Evolutionary conservation across 139 green algal species (phyloP), one percentile per base, ranked within the genome.

Genomic region (Zygnema cylindricum): DNA sequence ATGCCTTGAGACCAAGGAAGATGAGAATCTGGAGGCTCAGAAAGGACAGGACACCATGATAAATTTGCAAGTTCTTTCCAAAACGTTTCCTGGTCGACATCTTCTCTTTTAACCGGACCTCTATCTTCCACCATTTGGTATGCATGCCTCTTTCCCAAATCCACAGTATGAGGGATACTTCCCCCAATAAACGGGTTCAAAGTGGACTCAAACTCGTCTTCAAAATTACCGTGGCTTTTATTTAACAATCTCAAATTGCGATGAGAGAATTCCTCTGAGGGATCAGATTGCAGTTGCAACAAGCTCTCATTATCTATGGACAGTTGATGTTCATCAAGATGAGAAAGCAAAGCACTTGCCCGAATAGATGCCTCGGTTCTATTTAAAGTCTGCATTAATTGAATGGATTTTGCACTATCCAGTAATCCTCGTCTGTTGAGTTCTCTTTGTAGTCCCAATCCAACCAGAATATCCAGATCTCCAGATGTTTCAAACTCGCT

Each of bases 31-130:
- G 94, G 94, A 30, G 88, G 63, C 32, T 79, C 71, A 41, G 21
- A 33, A 77, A 95, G 36, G 76, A 96, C 92, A 42, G 93, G 93
- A 85, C 93, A 96, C 94, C 94, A 96, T 0, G 76, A 42, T 7
- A 95, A 81, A 0, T 75, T 87, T 42, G 77, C 32, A 16, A 96
- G 86, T 23, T 76, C 23, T 22, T 33, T 36, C 93, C 94, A 95
- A 23, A 93, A 40, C 1, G 1, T 35, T 32, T 81, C 85, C 88
- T 81, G 69, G 1, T 77, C 40, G 23, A 87, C 25, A 41, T 87
- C 82, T 25, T 54, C 78, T 30, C 77, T 25, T 38, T 69, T 77
- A 30, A 63, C 16, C 21, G 11, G 7, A 40, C 71, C 21, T 16
- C 71, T 16, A 32, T 89, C n/a, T 77, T 43, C 71, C 71, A 7